These are phyloP conservation scores for Solanum tarapatanum DNA, from an alignment of 257 asterid genomes.

Conservation along the genomic window DNA sequence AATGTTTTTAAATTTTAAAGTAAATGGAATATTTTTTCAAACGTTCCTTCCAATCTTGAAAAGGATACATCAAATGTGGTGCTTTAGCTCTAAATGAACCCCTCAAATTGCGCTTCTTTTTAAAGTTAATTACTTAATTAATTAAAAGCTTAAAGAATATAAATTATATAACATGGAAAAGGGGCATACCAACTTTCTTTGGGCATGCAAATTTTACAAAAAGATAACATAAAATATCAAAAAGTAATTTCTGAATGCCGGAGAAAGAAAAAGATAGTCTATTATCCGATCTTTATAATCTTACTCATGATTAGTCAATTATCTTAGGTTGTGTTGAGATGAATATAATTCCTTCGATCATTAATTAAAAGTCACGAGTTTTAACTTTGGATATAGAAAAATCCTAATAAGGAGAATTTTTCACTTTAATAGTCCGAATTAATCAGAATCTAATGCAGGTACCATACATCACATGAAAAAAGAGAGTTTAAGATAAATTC, in stretches of 20 bases:
- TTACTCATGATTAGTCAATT: neutral
- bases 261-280: neutral
- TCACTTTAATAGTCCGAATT: neutral
- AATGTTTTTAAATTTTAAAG: neutral
- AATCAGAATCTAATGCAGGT: accelerated
- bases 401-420: neutral
- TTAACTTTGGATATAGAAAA: neutral
- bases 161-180: neutral
- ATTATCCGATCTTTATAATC: neutral
- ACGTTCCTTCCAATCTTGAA: neutral
- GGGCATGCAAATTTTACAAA: neutral
- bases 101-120: neutral
- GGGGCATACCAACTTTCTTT: neutral
- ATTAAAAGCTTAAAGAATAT: neutral
- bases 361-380: neutral
- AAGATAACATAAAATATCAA: neutral
- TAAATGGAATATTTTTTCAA: neutral
- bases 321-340: neutral
- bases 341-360: neutral
- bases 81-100: neutral
- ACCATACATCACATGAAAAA: neutral
- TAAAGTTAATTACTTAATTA: neutral
- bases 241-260: neutral
- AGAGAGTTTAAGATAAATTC: neutral
- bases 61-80: neutral